Evolutionary conservation across 352 stramenopile genomes (phyloP).

Genomic region (Globisporangium middletonii): DNA sequence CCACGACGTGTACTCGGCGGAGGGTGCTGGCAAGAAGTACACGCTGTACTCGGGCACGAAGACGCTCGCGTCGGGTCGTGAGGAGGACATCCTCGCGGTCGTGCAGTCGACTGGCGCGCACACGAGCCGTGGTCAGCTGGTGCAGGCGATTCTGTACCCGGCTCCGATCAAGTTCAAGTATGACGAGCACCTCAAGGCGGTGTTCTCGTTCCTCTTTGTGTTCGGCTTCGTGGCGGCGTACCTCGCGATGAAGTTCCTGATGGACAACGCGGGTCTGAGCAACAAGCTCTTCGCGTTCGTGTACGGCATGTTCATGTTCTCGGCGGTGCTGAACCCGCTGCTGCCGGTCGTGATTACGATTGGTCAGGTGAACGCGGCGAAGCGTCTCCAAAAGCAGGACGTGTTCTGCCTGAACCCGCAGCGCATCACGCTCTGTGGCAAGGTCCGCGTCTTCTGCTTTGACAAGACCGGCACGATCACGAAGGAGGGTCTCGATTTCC

Average conservation of each 20-base stretch:
- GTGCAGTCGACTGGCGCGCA: slow-evolving; percentile 79
- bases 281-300: slow-evolving; percentile 68
- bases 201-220: slow-evolving; percentile 75
- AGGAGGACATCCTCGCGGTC: slow-evolving; percentile 67
- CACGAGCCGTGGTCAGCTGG: slow-evolving; percentile 79
- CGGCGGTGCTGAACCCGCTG: slow-evolving; percentile 71
- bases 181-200: slow-evolving; percentile 82
- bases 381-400: slow-evolving; percentile 62
- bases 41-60: slow-evolving; percentile 85
- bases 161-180: slow-evolving; percentile 89
- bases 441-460: slow-evolving; percentile 88
- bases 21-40: slow-evolving; percentile 72
- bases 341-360: slow-evolving; percentile 88
- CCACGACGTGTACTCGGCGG: slow-evolving; percentile 41
- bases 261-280: slow-evolving; percentile 52
- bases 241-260: slow-evolving; percentile 71
- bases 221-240: slow-evolving; percentile 70
- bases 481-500: slow-evolving; percentile 85
- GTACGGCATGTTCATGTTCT: slow-evolving; percentile 82
- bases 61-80: slow-evolving; percentile 56
- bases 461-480: slow-evolving; percentile 93
- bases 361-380: slow-evolving; percentile 77
- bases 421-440: slow-evolving; percentile 86
- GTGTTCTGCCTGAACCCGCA: slow-evolving; percentile 83
- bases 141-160: slow-evolving; percentile 85